Conservation (phyloP, 1,284 basidiomycete species). For the Trichosporon sp. region DNA sequence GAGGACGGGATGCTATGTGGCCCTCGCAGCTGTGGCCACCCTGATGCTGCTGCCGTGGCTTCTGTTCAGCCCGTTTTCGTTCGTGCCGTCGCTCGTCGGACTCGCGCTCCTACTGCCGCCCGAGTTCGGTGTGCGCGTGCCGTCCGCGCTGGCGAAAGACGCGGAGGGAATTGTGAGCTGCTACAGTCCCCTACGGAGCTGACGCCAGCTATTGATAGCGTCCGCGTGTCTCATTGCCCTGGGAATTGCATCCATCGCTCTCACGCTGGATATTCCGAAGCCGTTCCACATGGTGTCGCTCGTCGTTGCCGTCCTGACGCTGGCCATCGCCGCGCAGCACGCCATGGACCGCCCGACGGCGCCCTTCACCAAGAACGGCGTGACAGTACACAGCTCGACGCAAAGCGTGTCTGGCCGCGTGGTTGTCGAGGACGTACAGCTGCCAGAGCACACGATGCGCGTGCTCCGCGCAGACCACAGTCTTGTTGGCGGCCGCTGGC, state of each 20-base stretch:
- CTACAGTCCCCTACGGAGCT: not conserved
- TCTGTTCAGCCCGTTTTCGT: not conserved
- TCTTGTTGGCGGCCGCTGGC: slow-evolving; percentile 81
- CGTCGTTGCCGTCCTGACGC: not conserved
- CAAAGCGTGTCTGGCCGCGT: slow-evolving; percentile 69
- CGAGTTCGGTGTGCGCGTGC: not conserved
- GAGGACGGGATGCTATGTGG: not conserved
- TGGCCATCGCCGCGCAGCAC: not conserved
- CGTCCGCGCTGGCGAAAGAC: not conserved
- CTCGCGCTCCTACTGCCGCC: not conserved
- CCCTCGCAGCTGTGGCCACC: not conserved
- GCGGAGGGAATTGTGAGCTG: not conserved
- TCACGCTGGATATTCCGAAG: not conserved
- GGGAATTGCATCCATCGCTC: not conserved
- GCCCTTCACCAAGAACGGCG: not conserved
- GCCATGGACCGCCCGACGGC: not conserved
- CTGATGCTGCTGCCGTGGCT: not conserved
- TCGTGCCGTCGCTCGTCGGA: not conserved
- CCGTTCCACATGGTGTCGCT: not conserved
- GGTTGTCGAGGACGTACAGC: slow-evolving; percentile 65
- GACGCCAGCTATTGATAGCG: not conserved
- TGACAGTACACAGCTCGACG: slow-evolving; percentile 32
- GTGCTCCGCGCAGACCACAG: slow-evolving; percentile 84
- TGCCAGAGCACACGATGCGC: slow-evolving; percentile 61
- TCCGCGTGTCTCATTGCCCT: not conserved